Evolutionary conservation across 345 rosid species (phyloP), one percentile per base, ranked within the genome.

Genomic region (Moringa oleifera): DNA sequence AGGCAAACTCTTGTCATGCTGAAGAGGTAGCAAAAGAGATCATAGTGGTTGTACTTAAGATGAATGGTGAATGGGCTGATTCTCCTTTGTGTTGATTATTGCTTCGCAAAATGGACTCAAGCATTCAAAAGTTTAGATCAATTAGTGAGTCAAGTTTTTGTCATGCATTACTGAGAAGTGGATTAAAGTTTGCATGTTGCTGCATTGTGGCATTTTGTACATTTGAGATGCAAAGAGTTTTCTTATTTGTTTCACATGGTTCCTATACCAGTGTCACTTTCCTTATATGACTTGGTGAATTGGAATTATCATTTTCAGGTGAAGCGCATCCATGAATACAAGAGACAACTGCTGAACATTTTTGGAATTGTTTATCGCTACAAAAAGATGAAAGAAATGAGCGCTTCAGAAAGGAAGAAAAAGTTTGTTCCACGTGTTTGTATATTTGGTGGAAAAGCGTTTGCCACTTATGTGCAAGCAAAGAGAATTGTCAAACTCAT

Each of bases 361-460:
- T 72, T 86, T 66, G 96, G 93, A 49, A 82, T 86, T 18, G 89
- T 82, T 22, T 80, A 86, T 60, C 79, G 90, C 20, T 89, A 86
- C 77, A 86, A 89, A 76, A 76, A 76, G 76, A 89, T 86, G 93
- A 86, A 86, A 65, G 96, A 86, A 74, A 79, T 84, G 88, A 81
- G 62, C 68, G 68, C 72, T 7, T 75, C 70, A 28, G 89, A 86
- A 63, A 78, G 89, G 63, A 74, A 69, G 70, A 66, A 69, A 7
- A 76, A 62, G 16, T 89, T 54, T 71, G 90, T 74, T 52, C 90
- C 92, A 6, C 67, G 96, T 63, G 90, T 89, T 51, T 89, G 90
- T 69, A 84, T 89, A 69, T 81, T 86, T 65, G 96, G 93, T 22
- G 93, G 96, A 22, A 86, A 89, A 75, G 93, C 96, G 59, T 86